Conservation (phyloP, 352 stramenopile genomes). For the Pythium monospermum region DNA sequence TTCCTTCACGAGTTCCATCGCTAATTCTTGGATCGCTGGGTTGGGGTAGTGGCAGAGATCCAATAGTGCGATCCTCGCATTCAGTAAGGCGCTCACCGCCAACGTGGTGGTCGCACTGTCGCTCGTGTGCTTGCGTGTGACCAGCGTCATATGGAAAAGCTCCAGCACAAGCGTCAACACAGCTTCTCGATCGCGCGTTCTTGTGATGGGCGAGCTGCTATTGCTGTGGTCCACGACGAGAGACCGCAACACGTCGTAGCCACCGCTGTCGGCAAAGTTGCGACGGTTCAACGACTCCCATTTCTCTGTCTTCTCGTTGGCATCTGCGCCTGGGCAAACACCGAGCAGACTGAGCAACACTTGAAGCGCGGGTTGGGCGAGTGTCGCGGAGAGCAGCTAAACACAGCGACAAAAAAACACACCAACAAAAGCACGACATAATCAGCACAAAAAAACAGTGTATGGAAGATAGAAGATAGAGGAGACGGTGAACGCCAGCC, state of each 20-base stretch:
- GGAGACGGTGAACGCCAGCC: background rate
- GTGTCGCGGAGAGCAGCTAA: slow-evolving; percentile 42
- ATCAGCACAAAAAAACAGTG: background rate
- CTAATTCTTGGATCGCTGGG: slow-evolving; percentile 38
- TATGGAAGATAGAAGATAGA: background rate
- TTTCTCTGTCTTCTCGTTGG: slow-evolving; percentile 59
- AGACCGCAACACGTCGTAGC: slow-evolving; percentile 62
- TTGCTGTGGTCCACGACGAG: slow-evolving; percentile 40
- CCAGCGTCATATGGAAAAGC: slow-evolving; percentile 63
- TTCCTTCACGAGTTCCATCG: slow-evolving; percentile 69
- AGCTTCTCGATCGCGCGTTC: slow-evolving; percentile 15
- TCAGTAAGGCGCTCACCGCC: slow-evolving; percentile 59
- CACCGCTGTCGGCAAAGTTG: slow-evolving; percentile 68
- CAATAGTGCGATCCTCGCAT: slow-evolving; percentile 59
- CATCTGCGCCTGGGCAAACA: slow-evolving; percentile 41
- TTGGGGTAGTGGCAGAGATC: slow-evolving; percentile 57
- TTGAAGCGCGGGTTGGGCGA: slow-evolving; percentile 56
- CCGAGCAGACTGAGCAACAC: slow-evolving; percentile 59
- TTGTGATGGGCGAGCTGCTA: slow-evolving; percentile 1
- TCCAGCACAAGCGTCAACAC: slow-evolving; percentile 51
- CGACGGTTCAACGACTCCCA: slow-evolving; percentile 70
- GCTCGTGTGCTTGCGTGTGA: slow-evolving; percentile 42
- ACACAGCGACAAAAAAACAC: background rate
- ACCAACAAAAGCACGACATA: background rate
- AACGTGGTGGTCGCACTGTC: slow-evolving; percentile 54